A percentile compares a stretch with the other conserved stretches of the same genome.
Evolutionary conservation across 2,329 filamentous ascomycete genomes (phyloP).

Genomic region (Fusarium coicis): DNA sequence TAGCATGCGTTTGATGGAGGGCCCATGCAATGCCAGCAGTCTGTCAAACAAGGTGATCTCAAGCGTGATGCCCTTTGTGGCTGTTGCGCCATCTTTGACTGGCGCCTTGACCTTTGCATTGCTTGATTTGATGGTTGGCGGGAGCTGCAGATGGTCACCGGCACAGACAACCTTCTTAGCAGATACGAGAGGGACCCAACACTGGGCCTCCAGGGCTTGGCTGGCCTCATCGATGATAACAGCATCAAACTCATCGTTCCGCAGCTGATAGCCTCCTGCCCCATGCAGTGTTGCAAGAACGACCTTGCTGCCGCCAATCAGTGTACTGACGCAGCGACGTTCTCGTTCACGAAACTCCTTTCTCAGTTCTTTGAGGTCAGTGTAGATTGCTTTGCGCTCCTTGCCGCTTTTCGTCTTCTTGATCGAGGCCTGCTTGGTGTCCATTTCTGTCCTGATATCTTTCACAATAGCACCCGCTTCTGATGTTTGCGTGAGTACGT

Average conservation of each 20-base stretch:
- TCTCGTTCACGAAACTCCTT: conserved; percentile 92
- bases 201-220: conserved; percentile 95
- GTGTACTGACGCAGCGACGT: conserved; percentile 78
- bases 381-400: conserved; percentile 84
- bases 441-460: conserved; percentile 92
- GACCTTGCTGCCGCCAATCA: conserved; percentile 83
- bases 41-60: conserved; percentile 96
- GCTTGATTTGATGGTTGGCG: conserved; percentile 90
- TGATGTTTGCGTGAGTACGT: conserved; percentile 89
- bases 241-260: conserved; percentile 85
- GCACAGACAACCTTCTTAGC: conserved; percentile 89
- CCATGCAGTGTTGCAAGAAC: conserved; percentile 94
- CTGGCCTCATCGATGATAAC: conserved; percentile 97
- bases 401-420: conserved; percentile 85
- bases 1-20: conserved; percentile 89
- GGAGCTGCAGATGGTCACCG: conserved; percentile 93
- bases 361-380: conserved; percentile 83
- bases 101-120: conserved; percentile 61
- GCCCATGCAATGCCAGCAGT: conserved; percentile 82
- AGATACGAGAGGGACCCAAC: conserved; percentile 89
- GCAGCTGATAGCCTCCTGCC: conserved; percentile 85
- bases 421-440: conserved; percentile 87
- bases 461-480: conserved; percentile 90
- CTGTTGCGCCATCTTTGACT: conserved; percentile 50
- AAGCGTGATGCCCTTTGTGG: conserved; percentile 69